These are phyloP conservation scores for Chlorella sp. DNA, from an alignment of 139 green algal species.

Conservation along the genomic window DNA sequence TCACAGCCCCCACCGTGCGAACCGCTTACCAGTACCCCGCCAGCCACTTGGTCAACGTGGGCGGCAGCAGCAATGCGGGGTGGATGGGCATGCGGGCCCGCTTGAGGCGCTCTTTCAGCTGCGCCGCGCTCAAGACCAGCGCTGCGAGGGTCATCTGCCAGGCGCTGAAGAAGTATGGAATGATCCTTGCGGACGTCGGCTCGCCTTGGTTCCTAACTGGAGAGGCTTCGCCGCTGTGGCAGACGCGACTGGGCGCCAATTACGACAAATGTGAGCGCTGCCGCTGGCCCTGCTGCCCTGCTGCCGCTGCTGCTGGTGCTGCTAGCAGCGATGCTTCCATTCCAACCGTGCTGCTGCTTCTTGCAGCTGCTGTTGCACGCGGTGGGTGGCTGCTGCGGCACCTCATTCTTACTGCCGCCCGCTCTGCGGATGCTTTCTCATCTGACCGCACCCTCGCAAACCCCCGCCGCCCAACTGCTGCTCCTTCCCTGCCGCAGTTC, in stretches of 20 bases:
- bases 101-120: not conserved
- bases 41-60: not conserved
- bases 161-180: not conserved
- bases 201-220: not conserved
- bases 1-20: not conserved
- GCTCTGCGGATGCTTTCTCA: too few relatives aligned
- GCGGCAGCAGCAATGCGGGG: not conserved
- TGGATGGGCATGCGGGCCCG: constrained; percentile 1
- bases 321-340: too few relatives aligned
- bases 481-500: not conserved
- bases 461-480: too few relatives aligned
- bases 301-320: too few relatives aligned
- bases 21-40: not conserved
- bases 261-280: not conserved
- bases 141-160: not conserved
- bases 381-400: too few relatives aligned
- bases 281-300: too few relatives aligned
- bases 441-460: too few relatives aligned
- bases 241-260: not conserved
- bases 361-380: too few relatives aligned
- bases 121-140: not conserved
- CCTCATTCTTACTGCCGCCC: too few relatives aligned
- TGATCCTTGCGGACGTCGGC: not conserved
- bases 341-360: too few relatives aligned
- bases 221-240: not conserved